These are phyloP conservation scores for Penicillium italicum DNA, from an alignment of 2,329 filamentous ascomycete genomes.

Conservation along the genomic window DNA sequence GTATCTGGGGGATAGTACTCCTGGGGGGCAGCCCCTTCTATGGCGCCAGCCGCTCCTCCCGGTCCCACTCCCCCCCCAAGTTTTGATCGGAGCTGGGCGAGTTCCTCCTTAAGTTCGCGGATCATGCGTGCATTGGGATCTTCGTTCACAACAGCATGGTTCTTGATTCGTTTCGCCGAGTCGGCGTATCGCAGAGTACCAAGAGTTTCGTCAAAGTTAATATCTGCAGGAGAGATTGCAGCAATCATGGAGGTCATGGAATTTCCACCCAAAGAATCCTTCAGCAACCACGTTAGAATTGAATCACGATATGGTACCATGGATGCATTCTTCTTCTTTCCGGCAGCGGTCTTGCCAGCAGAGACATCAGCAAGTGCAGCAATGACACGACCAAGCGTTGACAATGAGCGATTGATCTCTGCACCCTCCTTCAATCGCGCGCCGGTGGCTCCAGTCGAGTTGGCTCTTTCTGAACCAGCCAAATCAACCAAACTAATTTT, in stretches of 20 bases:
- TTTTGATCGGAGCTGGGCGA: conserved; percentile 81
- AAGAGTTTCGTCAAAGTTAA: conserved; percentile 97
- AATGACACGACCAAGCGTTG: conserved; percentile 95
- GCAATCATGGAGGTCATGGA: conserved; percentile 99
- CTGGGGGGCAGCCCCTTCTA: conserved; percentile 56
- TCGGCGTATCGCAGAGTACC: conserved; percentile 95
- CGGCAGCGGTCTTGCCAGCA: conserved; percentile 60
- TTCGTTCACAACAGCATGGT: conserved; percentile 98
- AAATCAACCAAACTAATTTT: conserved; percentile 98
- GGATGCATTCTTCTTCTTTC: conserved; percentile 69
- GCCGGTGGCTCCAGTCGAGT: conserved; percentile 93
- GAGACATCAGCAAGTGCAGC: conserved; percentile 89
- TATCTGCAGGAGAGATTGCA: conserved; percentile 94
- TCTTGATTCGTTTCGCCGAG: conserved; percentile 98
- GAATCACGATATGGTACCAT: conserved; percentile 97
- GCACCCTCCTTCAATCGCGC: conserved; percentile 94
- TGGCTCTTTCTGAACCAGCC: conserved; percentile 94
- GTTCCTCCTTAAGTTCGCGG: conserved; percentile 90
- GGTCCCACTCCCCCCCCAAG: conserved; percentile 59
- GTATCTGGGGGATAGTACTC: conserved; percentile 90
- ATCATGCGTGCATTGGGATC: conserved; percentile 99
- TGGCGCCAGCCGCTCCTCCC: conserved; percentile 44
- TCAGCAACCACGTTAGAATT: conserved; percentile 91
- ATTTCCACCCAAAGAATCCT: conserved; percentile 95
- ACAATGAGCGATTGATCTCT: conserved; percentile 95